Evolutionary conservation across 106 monocot genomes (phyloP).

Genomic region (Dactylorhiza incarnata): DNA sequence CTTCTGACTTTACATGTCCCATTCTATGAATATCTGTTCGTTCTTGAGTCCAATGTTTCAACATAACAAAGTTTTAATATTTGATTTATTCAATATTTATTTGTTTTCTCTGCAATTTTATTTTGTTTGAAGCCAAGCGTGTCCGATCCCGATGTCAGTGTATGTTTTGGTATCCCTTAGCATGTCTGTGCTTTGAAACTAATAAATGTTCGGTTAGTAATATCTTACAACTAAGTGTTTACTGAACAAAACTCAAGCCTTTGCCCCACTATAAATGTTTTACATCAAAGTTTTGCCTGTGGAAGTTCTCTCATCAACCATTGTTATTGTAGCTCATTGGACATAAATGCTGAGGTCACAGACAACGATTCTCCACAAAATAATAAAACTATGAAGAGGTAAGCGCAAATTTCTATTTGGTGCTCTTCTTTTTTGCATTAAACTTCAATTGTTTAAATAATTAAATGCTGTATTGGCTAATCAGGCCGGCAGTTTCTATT

Average conservation of each 20-base stretch:
- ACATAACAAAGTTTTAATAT: background rate
- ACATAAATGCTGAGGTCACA: conserved; percentile 10
- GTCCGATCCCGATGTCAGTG: no score
- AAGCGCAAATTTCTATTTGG: conserved; percentile 5
- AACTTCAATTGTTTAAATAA: background rate
- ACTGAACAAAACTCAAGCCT: background rate
- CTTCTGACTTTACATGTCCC: background rate
- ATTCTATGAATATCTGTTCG: background rate
- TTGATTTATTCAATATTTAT: background rate
- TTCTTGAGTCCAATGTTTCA: background rate
- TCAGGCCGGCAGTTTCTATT: conserved; percentile 20
- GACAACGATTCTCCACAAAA: conserved; percentile 13
- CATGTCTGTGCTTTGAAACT: no score
- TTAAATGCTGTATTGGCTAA: background rate
- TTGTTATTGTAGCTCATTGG: conserved; percentile 30
- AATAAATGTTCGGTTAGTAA: no score
- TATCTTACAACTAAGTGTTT: background rate
- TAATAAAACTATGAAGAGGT: conserved; percentile 30
- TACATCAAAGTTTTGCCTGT: background rate
- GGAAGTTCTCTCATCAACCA: background rate
- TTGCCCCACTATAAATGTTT: no score
- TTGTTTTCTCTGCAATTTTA: background rate
- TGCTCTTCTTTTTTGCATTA: background rate
- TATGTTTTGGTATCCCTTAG: no score
- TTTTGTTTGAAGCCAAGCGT: no score